Conservation (phyloP, 805 yeast genomes). For the Isabelozyma heimii region DNA sequence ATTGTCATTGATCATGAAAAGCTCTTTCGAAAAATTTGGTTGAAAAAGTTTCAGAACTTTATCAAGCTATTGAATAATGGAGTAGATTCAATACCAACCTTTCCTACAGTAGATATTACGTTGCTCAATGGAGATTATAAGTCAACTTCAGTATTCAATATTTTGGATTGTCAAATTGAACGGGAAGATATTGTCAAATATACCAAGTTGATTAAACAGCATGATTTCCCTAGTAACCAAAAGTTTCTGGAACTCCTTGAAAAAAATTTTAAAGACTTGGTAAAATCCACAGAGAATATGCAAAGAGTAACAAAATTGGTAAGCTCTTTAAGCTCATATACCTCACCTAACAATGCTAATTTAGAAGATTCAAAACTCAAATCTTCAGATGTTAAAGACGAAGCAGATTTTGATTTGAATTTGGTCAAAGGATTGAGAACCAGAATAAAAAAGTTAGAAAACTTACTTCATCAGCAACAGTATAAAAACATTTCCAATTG, state of each 20-base stretch:
- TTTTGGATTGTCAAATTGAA: slow-evolving; percentile 34
- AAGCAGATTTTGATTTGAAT: slow-evolving; percentile 32
- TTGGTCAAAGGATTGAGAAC: slow-evolving; percentile 62
- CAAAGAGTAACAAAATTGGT: slow-evolving; percentile 30
- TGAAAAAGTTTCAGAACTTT: slow-evolving; percentile 53
- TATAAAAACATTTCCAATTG: slow-evolving; percentile 50
- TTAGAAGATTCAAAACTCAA: slow-evolving; percentile 6
- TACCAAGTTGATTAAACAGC: slow-evolving; percentile 20
- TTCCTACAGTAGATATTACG: slow-evolving; percentile 37
- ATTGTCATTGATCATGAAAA: slow-evolving; percentile 56
- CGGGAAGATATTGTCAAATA: slow-evolving; percentile 31
- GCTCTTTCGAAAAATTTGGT: slow-evolving; percentile 59
- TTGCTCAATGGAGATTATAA: slow-evolving; percentile 20
- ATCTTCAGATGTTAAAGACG: slow-evolving; percentile 14
- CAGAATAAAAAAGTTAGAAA: slow-evolving; percentile 75
- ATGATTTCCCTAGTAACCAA: slow-evolving; percentile 13
- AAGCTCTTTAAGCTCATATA: slow-evolving; percentile 25
- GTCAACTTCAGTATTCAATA: slow-evolving; percentile 16
- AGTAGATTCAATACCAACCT: slow-evolving; percentile 8
- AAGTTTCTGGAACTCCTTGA: slow-evolving; percentile 39
- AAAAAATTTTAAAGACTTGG: slow-evolving; percentile 45
- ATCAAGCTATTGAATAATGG: slow-evolving; percentile 15
- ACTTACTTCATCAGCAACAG: slow-evolving; percentile 70
- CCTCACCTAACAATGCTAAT: slow-evolving; percentile 13
- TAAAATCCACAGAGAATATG: slow-evolving; percentile 37